Evolutionary conservation across 2,329 filamentous ascomycete genomes (phyloP), one percentile per base, ranked within the genome.

Genomic region (Fusarium setosum): DNA sequence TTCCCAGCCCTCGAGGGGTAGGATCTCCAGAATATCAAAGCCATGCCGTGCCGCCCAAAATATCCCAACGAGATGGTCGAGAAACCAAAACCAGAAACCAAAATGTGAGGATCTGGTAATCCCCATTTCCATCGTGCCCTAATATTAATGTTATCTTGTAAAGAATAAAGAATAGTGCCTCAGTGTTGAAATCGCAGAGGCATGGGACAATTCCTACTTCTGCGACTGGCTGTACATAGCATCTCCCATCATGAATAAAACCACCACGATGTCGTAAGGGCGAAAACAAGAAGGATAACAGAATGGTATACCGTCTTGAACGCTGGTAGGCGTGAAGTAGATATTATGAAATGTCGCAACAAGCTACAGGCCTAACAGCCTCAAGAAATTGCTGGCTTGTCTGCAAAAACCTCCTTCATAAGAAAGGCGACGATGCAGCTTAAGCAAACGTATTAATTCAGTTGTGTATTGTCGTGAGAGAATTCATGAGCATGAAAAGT

Each of bases 401-500:
- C 50, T 26, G 38, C 29, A 37, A 26, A 20, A 24, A 20, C n/a
- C 13, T 45, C 42, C 18, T 26, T 38, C 49, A 17, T 63, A 35
- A 35, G 31, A 34, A 42, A 31, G 47, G 29, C 32, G 44, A 23
- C 11, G n/a, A 21, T 35, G 32, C 26, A 47, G 37, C 13, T 31
- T 35, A 23, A 42, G 21, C 24, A 35, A 63, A 57, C 44, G 49
- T 57, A 58, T 56, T 40, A 49, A 53, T 59, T 40, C 26, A 17
- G n/a, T 35, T 45, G 51, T 54, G 32, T 34, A 38, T 31, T 48
- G 20, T 23, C 38, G 35, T 34, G 13, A 26, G n/a, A n/a, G 32
- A 79, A n/a, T 74, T 77, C 63, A 81, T 21, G 78, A 74, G 72
- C 85, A 86, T 4, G 87, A 77, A 67, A 89, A 88, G 73, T 88